Conservation (phyloP, 768 basidiomycete genomes). For the Boletus huronensis region DNA sequence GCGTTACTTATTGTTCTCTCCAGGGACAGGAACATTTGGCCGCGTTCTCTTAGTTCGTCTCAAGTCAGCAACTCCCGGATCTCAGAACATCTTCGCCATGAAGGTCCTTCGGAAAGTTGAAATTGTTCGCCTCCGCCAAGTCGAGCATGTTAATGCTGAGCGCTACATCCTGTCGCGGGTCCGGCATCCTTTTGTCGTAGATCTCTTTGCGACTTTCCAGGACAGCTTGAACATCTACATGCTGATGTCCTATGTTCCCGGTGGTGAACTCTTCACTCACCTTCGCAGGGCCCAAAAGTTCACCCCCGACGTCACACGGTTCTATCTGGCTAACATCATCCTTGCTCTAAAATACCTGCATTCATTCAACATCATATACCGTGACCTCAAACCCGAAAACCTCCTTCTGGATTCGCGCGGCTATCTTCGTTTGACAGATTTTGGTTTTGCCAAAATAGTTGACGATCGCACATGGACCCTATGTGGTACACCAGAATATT, state of each 20-base stretch:
- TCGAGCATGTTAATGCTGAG: slow-evolving; percentile 97
- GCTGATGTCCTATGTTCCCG: slow-evolving; percentile 94
- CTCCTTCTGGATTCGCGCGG: slow-evolving; percentile 92
- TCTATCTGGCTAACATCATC: slow-evolving; percentile 95
- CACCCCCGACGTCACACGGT: slow-evolving; percentile 95
- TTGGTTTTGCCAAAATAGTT: slow-evolving; percentile 96
- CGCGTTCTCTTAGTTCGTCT: slow-evolving; percentile 88
- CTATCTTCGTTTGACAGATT: slow-evolving; percentile 94
- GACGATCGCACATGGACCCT: slow-evolving; percentile 98
- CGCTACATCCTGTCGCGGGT: slow-evolving; percentile 89
- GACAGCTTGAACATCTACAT: slow-evolving; percentile 97
- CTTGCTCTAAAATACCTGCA: slow-evolving; percentile 94
- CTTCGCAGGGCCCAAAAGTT: slow-evolving; percentile 92
- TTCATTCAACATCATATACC: slow-evolving; percentile 96
- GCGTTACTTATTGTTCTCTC: slow-evolving; percentile 1
- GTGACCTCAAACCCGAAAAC: slow-evolving; percentile 98
- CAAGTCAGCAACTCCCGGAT: slow-evolving; percentile 44
- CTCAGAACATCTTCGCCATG: slow-evolving; percentile 68
- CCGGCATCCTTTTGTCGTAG: slow-evolving; percentile 93
- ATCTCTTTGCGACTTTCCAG: slow-evolving; percentile 93
- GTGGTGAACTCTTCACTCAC: slow-evolving; percentile 96
- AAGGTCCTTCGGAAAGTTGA: slow-evolving; percentile 86
- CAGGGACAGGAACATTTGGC: slow-evolving; percentile 96
- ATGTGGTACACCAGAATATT: slow-evolving; percentile 94
- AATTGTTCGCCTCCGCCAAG: slow-evolving; percentile 86